A percentile compares a stretch with the other conserved stretches of the same genome.
Conservation (phyloP, 176 grass and related monocot species). For the Hordeum marinum region DNA sequence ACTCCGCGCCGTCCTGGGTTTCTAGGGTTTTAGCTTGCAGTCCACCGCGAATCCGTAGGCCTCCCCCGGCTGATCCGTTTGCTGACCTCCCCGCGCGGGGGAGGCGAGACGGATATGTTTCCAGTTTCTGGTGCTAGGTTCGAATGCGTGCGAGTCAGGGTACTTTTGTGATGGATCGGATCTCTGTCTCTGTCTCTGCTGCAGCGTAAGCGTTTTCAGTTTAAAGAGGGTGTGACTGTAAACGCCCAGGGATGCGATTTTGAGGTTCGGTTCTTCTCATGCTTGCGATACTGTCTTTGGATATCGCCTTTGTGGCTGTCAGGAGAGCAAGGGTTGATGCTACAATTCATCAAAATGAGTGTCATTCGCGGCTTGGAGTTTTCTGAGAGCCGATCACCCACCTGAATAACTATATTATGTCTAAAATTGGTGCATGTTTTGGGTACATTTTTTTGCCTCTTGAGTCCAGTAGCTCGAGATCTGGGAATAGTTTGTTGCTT, state of each 20-base stretch:
- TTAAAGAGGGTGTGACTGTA: not conserved
- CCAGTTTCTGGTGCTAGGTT: not conserved
- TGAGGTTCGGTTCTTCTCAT: not conserved
- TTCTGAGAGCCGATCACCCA: not conserved
- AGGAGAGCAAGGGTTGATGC: not conserved
- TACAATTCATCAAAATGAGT: not conserved
- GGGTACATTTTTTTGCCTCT: not conserved
- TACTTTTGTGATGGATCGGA: not conserved
- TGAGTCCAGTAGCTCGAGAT: conserved; percentile 6
- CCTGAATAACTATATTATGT: not conserved
- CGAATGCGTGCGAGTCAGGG: not conserved
- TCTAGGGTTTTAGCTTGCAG: not conserved
- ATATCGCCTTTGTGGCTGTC: not conserved
- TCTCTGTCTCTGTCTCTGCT: conserved; percentile 1
- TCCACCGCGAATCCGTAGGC: not conserved
- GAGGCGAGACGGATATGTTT: not conserved
- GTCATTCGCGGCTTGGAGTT: not conserved
- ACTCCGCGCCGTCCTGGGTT: not conserved
- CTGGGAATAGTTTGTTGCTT: conserved; percentile 2
- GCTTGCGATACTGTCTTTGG: not conserved
- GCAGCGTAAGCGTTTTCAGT: not conserved
- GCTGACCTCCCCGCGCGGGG: not conserved
- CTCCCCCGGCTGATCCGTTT: not conserved
- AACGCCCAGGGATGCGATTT: not conserved
- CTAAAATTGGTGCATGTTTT: not conserved